These are phyloP conservation scores for Ajuga reptans DNA, from an alignment of 305 asterid genomes.

Conservation along the genomic window DNA sequence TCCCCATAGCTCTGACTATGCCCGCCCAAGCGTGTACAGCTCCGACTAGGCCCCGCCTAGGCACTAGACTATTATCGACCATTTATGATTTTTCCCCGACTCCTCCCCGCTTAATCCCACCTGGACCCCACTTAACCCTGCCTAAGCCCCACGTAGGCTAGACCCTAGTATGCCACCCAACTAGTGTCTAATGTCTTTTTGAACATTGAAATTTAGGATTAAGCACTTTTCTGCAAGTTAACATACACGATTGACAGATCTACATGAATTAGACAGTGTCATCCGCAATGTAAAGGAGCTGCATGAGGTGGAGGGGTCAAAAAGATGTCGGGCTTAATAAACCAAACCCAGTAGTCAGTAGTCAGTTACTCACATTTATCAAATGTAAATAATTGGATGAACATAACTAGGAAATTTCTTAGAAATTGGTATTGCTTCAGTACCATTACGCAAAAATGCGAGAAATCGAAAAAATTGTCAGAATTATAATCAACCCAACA, in stretches of 20 bases:
- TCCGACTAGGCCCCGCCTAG: too few relatives aligned
- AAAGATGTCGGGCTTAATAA: background rate
- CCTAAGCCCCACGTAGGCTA: too few relatives aligned
- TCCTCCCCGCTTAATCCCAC: too few relatives aligned
- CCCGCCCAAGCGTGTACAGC: too few relatives aligned
- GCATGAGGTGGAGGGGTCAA: background rate
- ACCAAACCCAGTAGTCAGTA: background rate
- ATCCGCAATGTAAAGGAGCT: background rate
- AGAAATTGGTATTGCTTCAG: background rate
- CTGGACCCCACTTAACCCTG: too few relatives aligned
- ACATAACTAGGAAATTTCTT: background rate
- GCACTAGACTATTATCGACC: too few relatives aligned
- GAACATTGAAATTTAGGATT: background rate
- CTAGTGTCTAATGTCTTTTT: too few relatives aligned
- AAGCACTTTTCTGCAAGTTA: background rate
- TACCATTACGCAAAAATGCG: background rate
- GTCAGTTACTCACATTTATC: too few relatives aligned
- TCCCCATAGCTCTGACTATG: too few relatives aligned
- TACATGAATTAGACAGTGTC: background rate
- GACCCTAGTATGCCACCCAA: too few relatives aligned
- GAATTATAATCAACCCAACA: conserved; percentile 8
- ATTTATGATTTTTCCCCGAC: too few relatives aligned
- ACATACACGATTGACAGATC: background rate
- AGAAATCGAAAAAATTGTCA: background rate
- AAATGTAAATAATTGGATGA: background rate